A percentile compares a stretch with the other conserved stretches of the same genome.
phyloP scores from a whole-genome alignment of 2,329 filamentous ascomycete species.

The Penicillium sp. region DNA sequence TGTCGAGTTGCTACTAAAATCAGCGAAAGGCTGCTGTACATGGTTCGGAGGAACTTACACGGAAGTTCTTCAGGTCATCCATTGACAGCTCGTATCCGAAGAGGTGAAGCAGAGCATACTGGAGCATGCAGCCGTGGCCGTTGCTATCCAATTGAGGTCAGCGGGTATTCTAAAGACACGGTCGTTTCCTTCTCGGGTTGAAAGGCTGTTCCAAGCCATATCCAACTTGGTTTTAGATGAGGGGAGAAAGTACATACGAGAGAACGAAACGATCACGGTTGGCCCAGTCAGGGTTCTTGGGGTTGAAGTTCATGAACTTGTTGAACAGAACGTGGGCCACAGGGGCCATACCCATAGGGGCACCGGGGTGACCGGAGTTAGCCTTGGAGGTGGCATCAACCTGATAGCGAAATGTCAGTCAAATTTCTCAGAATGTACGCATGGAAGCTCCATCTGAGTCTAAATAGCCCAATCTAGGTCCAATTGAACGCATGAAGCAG shows the following conservation, averaged over 20 bases:
- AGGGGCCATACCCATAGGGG: slow-evolving; percentile 94
- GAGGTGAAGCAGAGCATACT: slow-evolving; percentile 94
- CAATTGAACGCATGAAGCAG: not conserved
- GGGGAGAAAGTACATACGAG: slow-evolving; percentile 60
- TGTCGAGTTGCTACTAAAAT: slow-evolving; percentile 52
- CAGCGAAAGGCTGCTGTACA: not conserved
- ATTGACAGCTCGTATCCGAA: slow-evolving; percentile 81
- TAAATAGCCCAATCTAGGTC: not conserved
- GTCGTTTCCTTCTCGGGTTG: not conserved
- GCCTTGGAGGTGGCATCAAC: slow-evolving; percentile 93
- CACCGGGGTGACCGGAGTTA: slow-evolving; percentile 97
- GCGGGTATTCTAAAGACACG: not conserved
- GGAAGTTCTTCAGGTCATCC: slow-evolving; percentile 92
- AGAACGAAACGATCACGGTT: slow-evolving; percentile 98
- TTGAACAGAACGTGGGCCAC: slow-evolving; percentile 95
- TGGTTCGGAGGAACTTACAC: slow-evolving; percentile 53
- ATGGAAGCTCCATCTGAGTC: not conserved
- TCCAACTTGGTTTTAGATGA: not conserved
- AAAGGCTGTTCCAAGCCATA: not conserved
- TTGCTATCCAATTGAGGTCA: slow-evolving; percentile 53
- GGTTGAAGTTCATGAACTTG: slow-evolving; percentile 95
- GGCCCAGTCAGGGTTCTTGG: slow-evolving; percentile 93
- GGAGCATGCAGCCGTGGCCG: slow-evolving; percentile 98
- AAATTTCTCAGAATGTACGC: not conserved
- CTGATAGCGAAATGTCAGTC: slow-evolving; percentile 42